These are phyloP conservation scores for Heliocybe sulcata DNA, from an alignment of 1,284 basidiomycete genomes.

Conservation along the genomic window DNA sequence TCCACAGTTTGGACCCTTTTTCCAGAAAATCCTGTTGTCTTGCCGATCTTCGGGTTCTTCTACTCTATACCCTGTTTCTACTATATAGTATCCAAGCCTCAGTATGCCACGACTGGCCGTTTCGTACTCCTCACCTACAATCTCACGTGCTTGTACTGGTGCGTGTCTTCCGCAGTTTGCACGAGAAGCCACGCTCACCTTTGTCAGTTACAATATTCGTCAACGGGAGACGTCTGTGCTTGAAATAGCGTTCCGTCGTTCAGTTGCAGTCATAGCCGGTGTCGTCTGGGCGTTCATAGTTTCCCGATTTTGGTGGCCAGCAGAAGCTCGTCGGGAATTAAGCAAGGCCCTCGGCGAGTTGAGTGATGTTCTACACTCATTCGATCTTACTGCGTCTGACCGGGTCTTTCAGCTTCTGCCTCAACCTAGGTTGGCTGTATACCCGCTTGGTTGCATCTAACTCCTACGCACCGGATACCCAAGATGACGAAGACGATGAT, in stretches of 20 bases:
- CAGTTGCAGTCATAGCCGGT: constrained; percentile 78
- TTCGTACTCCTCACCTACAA: constrained; percentile 92
- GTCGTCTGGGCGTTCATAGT: constrained; percentile 88
- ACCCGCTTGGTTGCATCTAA: constrained; percentile 74
- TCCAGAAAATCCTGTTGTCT: constrained; percentile 65
- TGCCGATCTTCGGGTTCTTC: constrained; percentile 83
- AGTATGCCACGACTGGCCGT: constrained; percentile 74
- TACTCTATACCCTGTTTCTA: constrained; percentile 95
- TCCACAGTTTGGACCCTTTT: constrained; percentile 67
- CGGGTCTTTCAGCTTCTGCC: constrained; percentile 57
- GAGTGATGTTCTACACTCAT: constrained; percentile 21
- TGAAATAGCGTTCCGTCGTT: constrained; percentile 72
- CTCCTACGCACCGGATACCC: constrained; percentile 46
- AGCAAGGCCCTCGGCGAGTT: constrained; percentile 82
- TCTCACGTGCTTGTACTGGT: constrained; percentile 84
- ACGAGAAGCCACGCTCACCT: not conserved
- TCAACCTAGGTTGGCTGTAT: constrained; percentile 82
- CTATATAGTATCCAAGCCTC: constrained; percentile 76
- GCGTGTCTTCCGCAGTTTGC: constrained; percentile 21
- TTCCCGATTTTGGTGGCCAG: constrained; percentile 91
- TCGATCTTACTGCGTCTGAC: not conserved
- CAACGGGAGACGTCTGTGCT: constrained; percentile 63
- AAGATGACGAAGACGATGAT: constrained; percentile 21
- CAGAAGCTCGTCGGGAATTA: constrained; percentile 86
- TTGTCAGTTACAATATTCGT: constrained; percentile 76